These are phyloP conservation scores for Pyrenula massariospora DNA, from an alignment of 495 filamentous ascomycete genomes.

Conservation along the genomic window DNA sequence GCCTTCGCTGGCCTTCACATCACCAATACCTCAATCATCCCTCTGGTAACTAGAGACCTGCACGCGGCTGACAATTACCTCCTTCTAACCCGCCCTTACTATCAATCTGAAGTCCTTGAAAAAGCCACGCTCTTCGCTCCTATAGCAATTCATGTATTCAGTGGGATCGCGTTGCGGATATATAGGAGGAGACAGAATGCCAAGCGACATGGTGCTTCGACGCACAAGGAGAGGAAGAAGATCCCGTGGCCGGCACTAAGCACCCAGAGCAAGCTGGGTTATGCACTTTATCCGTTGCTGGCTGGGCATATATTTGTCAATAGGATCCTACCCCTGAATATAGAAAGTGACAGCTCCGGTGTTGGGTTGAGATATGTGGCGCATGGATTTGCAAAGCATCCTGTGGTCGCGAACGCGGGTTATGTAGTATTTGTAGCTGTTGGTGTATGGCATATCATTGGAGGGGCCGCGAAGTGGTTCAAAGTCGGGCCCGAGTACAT, in stretches of 20 bases:
- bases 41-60: slow-evolving; percentile 45
- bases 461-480: slow-evolving; percentile 72
- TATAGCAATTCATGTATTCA: slow-evolving; percentile 38
- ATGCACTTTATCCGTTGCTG: slow-evolving; percentile 48
- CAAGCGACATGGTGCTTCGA: slow-evolving; percentile 56
- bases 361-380: slow-evolving; percentile 70
- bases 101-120: slow-evolving; percentile 56
- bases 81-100: slow-evolving; percentile 55
- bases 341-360: slow-evolving; percentile 74
- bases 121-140: slow-evolving; percentile 33
- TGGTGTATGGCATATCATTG: slow-evolving; percentile 69
- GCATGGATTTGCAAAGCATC: slow-evolving; percentile 70
- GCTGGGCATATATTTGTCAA: slow-evolving; percentile 61
- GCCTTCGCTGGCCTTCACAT: slow-evolving; percentile 69
- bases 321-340: slow-evolving; percentile 53
- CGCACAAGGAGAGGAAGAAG: slow-evolving; percentile 20
- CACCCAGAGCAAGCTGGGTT: slow-evolving; percentile 55
- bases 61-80: slow-evolving; percentile 42
- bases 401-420: slow-evolving; percentile 49
- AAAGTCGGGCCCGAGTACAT: slow-evolving; percentile 32
- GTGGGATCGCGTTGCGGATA: slow-evolving; percentile 65
- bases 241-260: slow-evolving; percentile 58
- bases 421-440: slow-evolving; percentile 57
- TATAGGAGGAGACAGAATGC: slow-evolving; percentile 56
- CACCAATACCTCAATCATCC: slow-evolving; percentile 66